A percentile compares a stretch with the other conserved stretches of the same genome.
These are phyloP conservation scores for Dendrocalamus sinicus DNA, from an alignment of 176 grass and related monocot genomes.

Conservation along the genomic window DNA sequence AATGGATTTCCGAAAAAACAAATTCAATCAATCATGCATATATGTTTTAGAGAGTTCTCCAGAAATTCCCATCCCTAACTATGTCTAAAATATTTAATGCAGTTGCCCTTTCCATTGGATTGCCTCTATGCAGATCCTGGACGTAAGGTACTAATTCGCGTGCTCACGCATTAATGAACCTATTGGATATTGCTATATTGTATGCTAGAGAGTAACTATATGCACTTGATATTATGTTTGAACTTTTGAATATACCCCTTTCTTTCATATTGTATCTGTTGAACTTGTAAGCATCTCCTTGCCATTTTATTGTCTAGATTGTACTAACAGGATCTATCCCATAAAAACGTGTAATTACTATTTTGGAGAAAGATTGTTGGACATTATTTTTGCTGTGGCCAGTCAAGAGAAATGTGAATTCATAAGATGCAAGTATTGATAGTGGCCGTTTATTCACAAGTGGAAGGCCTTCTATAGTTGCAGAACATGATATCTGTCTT, in stretches of 20 bases:
- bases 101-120: slow-evolving; percentile 91
- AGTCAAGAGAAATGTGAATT: slow-evolving; percentile 12
- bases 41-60: background rate
- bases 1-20: background rate
- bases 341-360: background rate
- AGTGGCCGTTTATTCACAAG: slow-evolving; percentile 16
- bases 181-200: slow-evolving; percentile 18
- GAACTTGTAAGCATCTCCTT: background rate
- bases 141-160: slow-evolving; percentile 59
- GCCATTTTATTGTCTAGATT: background rate
- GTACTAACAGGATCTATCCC: background rate
- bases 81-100: slow-evolving; percentile 31
- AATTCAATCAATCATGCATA: background rate
- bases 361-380: background rate
- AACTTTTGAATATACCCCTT: background rate
- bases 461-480: background rate
- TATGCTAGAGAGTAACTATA: background rate
- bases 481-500: background rate
- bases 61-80: background rate
- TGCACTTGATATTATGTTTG: background rate
- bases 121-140: slow-evolving; percentile 87
- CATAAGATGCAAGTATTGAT: background rate
- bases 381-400: background rate
- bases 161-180: background rate
- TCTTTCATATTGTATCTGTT: background rate